A percentile compares a stretch with the other conserved stretches of the same genome.
Evolutionary conservation across 2,329 filamentous ascomycete species (phyloP).

Genomic region (Triangularia setosa): DNA sequence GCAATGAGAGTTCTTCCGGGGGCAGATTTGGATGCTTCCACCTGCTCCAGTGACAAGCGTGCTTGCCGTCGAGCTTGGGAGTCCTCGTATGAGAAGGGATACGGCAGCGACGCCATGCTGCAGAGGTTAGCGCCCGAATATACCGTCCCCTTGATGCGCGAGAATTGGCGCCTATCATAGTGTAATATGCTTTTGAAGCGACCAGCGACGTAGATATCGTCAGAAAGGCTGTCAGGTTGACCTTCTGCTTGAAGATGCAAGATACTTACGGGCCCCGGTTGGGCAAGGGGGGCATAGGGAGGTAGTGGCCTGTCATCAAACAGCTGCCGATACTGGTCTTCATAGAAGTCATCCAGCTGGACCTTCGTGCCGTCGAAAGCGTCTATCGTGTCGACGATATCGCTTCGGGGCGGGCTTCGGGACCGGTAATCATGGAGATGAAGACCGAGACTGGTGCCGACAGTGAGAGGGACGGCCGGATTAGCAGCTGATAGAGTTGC

Average conservation of each 20-base stretch:
- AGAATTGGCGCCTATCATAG: constrained; percentile 85
- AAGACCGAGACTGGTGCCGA: constrained; percentile 77
- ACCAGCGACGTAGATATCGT: constrained; percentile 83
- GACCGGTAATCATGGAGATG: constrained; percentile 76
- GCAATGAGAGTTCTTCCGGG: constrained; percentile 68
- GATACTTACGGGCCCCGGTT: constrained; percentile 79
- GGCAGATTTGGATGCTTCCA: constrained; percentile 50
- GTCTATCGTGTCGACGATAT: constrained; percentile 38
- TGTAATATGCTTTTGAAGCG: constrained; percentile 84
- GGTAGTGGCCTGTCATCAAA: constrained; percentile 52
- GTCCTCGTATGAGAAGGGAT: constrained; percentile 61
- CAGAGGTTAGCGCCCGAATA: constrained; percentile 80
- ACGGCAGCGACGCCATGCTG: constrained; percentile 65
- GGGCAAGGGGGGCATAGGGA: constrained; percentile 67
- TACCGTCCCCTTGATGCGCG: constrained; percentile 70
- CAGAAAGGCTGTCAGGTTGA: constrained; percentile 52
- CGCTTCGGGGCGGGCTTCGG: constrained; percentile 31
- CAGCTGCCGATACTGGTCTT: constrained; percentile 33
- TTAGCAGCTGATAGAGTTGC: constrained; percentile 72
- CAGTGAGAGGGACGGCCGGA: constrained; percentile 67
- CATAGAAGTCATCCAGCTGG: constrained; percentile 31
- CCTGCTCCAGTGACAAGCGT: constrained; percentile 52
- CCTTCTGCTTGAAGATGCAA: constrained; percentile 65
- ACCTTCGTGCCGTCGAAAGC: constrained; percentile 23
- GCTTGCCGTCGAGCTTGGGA: constrained; percentile 54